A percentile compares a stretch with the other conserved stretches of the same genome.
phyloP scores from a whole-genome alignment of 352 stramenopile genomes.

The Phytophthora pistaciae region DNA sequence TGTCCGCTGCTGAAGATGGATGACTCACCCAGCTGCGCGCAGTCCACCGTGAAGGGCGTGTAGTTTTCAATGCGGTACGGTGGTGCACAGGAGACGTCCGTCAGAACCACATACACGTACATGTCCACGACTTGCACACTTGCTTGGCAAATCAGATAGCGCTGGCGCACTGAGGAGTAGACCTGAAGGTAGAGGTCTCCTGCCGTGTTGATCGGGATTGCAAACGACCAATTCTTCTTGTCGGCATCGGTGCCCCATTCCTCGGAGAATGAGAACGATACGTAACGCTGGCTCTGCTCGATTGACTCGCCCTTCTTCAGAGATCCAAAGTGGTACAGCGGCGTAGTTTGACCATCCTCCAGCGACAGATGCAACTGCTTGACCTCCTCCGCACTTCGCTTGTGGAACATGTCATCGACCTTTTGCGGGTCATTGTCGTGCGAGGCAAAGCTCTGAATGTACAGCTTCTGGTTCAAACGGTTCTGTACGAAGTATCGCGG shows the following conservation, averaged over 20 bases:
- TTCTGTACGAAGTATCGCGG: slow-evolving; percentile 89
- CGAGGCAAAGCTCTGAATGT: slow-evolving; percentile 74
- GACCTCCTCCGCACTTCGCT: slow-evolving; percentile 69
- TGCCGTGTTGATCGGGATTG: slow-evolving; percentile 79
- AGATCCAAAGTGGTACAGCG: slow-evolving; percentile 83
- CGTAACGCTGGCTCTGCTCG: slow-evolving; percentile 72
- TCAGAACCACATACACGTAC: slow-evolving; percentile 90
- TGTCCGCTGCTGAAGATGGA: slow-evolving; percentile 72
- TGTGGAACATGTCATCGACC: slow-evolving; percentile 78
- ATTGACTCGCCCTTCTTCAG: slow-evolving; percentile 76
- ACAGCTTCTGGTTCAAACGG: slow-evolving; percentile 82
- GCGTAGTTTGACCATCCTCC: slow-evolving; percentile 68
- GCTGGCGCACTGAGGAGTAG: slow-evolving; percentile 78
- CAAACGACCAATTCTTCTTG: slow-evolving; percentile 81
- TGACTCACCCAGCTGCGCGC: slow-evolving; percentile 71
- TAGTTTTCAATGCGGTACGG: slow-evolving; percentile 91
- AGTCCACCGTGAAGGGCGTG: slow-evolving; percentile 85
- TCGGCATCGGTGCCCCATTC: slow-evolving; percentile 57
- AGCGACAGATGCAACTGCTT: slow-evolving; percentile 60
- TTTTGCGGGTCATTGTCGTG: slow-evolving; percentile 69
- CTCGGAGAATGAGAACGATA: slow-evolving; percentile 83
- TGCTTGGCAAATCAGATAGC: slow-evolving; percentile 82
- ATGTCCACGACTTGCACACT: slow-evolving; percentile 91
- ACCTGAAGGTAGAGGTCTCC: slow-evolving; percentile 86
- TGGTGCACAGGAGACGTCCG: slow-evolving; percentile 78